A percentile compares a stretch with the other conserved stretches of the same genome.
Evolutionary conservation across 371 early-diverging fungal genomes (phyloP).

Genomic region (Lichtheimia ornata): DNA sequence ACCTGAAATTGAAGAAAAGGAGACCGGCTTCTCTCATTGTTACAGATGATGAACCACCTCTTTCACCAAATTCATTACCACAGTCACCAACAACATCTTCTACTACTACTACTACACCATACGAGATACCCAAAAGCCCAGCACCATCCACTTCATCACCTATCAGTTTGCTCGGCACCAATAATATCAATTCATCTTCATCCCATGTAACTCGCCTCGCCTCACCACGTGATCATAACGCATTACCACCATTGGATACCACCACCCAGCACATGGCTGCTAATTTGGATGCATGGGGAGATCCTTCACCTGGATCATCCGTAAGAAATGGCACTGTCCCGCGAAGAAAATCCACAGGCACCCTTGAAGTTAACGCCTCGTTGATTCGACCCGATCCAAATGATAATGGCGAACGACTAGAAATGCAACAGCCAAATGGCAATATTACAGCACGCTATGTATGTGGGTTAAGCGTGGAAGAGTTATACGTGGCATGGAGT

Average conservation of each 20-base stretch:
- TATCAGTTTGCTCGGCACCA: too few relatives aligned
- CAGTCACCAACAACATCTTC: background rate
- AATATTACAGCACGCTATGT: constrained; percentile 24
- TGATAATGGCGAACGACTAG: constrained; percentile 15
- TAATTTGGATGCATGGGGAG: constrained; percentile 3
- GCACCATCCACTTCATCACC: constrained; percentile 13
- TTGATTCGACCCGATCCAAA: background rate
- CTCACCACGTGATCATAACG: background rate
- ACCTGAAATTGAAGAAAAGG: constrained; percentile 15
- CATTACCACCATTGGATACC: background rate
- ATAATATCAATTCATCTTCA: too few relatives aligned
- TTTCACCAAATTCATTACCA: background rate
- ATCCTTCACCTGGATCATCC: background rate
- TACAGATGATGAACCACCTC: background rate
- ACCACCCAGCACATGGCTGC: too few relatives aligned
- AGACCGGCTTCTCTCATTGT: constrained; percentile 2
- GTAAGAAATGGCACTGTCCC: background rate
- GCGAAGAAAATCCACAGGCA: constrained; percentile 26
- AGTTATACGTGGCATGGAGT: background rate
- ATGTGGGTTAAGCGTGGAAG: constrained; percentile 4
- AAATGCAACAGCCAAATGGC: constrained; percentile 14
- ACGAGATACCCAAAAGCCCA: background rate
- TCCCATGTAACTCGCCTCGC: background rate
- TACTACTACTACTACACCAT: background rate
- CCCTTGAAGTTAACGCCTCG: background rate